These are phyloP conservation scores for Wickerhamiella kurtzmanii DNA, from an alignment of 805 yeast species.

Conservation along the genomic window DNA sequence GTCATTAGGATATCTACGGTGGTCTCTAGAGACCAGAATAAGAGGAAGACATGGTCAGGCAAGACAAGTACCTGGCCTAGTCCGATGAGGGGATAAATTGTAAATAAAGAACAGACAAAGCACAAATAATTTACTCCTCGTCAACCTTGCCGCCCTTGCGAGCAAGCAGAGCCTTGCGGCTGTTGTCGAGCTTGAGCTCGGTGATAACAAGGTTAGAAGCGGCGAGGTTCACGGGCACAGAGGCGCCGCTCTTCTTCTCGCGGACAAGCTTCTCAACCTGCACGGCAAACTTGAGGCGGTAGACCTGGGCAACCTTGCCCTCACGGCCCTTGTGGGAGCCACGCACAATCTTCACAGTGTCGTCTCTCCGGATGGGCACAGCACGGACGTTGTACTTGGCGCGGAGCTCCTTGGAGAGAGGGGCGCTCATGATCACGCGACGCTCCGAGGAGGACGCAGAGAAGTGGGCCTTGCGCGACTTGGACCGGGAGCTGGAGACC, in stretches of 20 bases:
- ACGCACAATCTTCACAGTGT: conserved; percentile 89
- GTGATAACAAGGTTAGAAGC: conserved; percentile 99
- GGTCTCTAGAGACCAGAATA: too few species aligned
- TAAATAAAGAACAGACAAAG: conserved; percentile 1
- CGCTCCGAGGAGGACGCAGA: conserved; percentile 91
- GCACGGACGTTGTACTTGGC: conserved; percentile 93
- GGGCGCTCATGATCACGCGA: conserved; percentile 93
- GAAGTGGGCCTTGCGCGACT: conserved; percentile 99
- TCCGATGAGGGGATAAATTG: too few species aligned
- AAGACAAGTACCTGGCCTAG: too few species aligned
- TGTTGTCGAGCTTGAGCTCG: conserved; percentile 95
- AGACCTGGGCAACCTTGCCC: conserved; percentile 94
- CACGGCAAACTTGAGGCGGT: conserved; percentile 95
- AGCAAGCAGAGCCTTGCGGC: conserved; percentile 93
- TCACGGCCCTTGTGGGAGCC: conserved; percentile 99
- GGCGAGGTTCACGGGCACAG: conserved; percentile 93
- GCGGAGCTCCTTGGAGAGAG: conserved; percentile 96
- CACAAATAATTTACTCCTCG: conserved; percentile 51
- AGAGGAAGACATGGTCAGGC: too few species aligned
- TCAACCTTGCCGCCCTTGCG: conserved; percentile 88
- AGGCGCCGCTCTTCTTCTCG: conserved; percentile 97
- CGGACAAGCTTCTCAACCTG: conserved; percentile 95
- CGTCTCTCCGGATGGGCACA: conserved; percentile 95
- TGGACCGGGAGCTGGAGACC: conserved; percentile 98
- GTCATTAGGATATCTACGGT: too few species aligned